Conservation (phyloP, 345 rosid species). For the Xanthoceras sorbifolium region DNA sequence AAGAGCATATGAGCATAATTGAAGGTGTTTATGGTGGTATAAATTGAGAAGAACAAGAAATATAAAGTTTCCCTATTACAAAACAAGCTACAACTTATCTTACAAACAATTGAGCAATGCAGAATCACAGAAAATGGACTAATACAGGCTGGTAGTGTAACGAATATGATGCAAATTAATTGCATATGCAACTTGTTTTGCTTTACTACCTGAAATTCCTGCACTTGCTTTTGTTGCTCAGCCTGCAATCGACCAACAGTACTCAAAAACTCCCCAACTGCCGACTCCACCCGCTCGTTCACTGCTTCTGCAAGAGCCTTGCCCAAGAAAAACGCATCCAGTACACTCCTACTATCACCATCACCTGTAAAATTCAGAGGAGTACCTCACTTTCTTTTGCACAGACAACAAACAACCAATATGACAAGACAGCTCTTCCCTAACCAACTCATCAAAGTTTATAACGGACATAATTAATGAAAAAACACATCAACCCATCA, state of each 20-base stretch:
- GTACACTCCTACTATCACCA: slow-evolving; percentile 54
- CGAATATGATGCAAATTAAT: not conserved
- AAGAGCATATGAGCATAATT: not conserved
- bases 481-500: not conserved
- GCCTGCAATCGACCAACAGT: slow-evolving; percentile 74
- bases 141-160: not conserved
- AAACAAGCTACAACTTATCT: not conserved
- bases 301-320: slow-evolving; percentile 90
- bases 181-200: not conserved
- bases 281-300: slow-evolving; percentile 76
- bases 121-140: not conserved
- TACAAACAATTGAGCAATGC: not conserved
- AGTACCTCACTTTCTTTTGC: slow-evolving; percentile 2
- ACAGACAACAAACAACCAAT: not conserved
- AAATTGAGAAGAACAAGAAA: not conserved
- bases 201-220: slow-evolving; percentile 70
- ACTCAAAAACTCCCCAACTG: slow-evolving; percentile 82
- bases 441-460: not conserved
- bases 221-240: slow-evolving; percentile 90
- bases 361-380: slow-evolving; percentile 49
- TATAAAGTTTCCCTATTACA: not conserved
- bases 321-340: slow-evolving; percentile 95
- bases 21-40: not conserved
- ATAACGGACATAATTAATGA: not conserved
- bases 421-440: not conserved